Percentiles rank a stretch among this genome's conserved stretches.
Conservation (phyloP, 2,329 filamentous ascomycete species). For the Talaromyces atroroseus region DNA sequence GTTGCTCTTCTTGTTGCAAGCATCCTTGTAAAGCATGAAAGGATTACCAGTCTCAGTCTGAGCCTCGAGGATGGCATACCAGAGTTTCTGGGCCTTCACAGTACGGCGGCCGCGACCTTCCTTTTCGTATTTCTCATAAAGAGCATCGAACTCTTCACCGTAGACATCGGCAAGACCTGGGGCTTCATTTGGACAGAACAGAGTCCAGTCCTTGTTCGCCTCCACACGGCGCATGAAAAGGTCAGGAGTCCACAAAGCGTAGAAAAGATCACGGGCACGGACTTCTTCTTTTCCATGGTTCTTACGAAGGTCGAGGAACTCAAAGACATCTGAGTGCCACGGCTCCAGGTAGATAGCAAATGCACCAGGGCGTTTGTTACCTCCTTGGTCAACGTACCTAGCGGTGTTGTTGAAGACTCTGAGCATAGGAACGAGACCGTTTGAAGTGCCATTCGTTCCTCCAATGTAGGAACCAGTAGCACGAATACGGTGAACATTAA, state of each 20-base stretch:
- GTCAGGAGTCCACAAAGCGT: constrained; percentile 96
- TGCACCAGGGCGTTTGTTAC: constrained; percentile 97
- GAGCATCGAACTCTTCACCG: constrained; percentile 90
- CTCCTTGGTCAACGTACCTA: constrained; percentile 96
- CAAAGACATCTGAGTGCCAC: constrained; percentile 96
- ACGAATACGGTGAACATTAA: constrained; percentile 95
- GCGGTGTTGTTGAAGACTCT: constrained; percentile 99
- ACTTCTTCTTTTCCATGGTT: constrained; percentile 99
- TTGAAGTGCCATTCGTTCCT: constrained; percentile 96
- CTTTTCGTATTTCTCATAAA: constrained; percentile 85
- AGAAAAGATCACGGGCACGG: constrained; percentile 93
- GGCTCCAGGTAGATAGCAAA: constrained; percentile 99
- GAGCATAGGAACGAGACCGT: constrained; percentile 95
- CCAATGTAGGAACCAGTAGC: constrained; percentile 97
- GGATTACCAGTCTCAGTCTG: constrained; percentile 99
- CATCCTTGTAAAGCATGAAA: constrained; percentile 99
- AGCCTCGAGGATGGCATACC: constrained; percentile 96
- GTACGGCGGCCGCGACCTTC: constrained; percentile 84
- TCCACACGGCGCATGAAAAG: constrained; percentile 99
- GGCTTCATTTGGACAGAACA: constrained; percentile 97
- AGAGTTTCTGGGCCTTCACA: constrained; percentile 96
- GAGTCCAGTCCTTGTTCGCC: constrained; percentile 91
- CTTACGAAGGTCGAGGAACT: constrained; percentile 96
- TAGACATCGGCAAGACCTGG: constrained; percentile 94
- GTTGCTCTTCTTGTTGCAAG: constrained; percentile 98